phyloP scores from a whole-genome alignment of 2,329 filamentous ascomycete genomes.

The Aspergillus piperis region DNA sequence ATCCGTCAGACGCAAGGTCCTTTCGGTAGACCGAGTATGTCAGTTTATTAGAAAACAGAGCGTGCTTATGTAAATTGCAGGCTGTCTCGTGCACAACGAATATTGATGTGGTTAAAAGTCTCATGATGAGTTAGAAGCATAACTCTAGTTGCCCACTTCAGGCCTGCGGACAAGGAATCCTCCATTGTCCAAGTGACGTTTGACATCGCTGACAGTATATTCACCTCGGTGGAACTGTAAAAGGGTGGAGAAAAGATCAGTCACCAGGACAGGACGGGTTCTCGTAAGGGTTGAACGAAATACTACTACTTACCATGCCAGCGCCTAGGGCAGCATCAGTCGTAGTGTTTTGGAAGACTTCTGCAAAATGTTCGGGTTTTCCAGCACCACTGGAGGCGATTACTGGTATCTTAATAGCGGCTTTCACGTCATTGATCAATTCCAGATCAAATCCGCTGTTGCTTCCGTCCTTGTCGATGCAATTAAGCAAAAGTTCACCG shows the following conservation, averaged over 20 bases:
- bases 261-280: neutral
- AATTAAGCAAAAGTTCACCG: conserved; percentile 93
- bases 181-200: conserved; percentile 71
- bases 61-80: too few relatives aligned
- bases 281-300: neutral
- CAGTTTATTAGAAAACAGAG: too few relatives aligned
- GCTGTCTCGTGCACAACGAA: too few relatives aligned
- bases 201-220: conserved; percentile 92
- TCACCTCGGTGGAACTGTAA: conserved; percentile 83
- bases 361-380: conserved; percentile 80
- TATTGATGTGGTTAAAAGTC: too few relatives aligned
- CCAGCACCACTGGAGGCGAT: conserved; percentile 94
- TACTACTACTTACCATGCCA: conserved; percentile 68
- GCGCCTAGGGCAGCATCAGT: conserved; percentile 94
- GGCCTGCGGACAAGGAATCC: conserved; percentile 78
- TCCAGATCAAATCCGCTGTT: conserved; percentile 95
- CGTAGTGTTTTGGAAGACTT: conserved; percentile 82
- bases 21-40: too few relatives aligned
- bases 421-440: conserved; percentile 84
- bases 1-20: too few relatives aligned
- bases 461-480: conserved; percentile 94
- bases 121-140: neutral
- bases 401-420: conserved; percentile 84
- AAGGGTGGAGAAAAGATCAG: conserved; percentile 14
- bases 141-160: conserved; percentile 51